Conservation (phyloP, 768 basidiomycete species). For the Lactifluus volemus region DNA sequence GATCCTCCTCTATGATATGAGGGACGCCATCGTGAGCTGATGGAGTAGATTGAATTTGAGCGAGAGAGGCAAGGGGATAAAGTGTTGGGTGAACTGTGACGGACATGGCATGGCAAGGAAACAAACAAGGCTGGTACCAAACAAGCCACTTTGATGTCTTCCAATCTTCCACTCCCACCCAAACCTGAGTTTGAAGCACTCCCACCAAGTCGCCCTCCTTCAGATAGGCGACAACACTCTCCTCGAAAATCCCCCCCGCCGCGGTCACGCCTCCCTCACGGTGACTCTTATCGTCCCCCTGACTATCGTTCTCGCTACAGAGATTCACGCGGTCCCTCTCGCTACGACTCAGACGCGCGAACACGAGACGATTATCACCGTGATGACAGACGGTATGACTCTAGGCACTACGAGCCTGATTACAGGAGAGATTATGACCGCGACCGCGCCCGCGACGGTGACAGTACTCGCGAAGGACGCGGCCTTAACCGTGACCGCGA, state of each 20-base stretch:
- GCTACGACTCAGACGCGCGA: constrained; percentile 7
- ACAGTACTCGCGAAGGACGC: constrained; percentile 7
- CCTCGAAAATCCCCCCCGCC: constrained; percentile 12
- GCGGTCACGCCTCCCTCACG: constrained; percentile 11
- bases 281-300: constrained; percentile 3
- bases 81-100: constrained; percentile 25
- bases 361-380: constrained; percentile 11
- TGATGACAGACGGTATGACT: constrained; percentile 12
- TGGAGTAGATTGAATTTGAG: constrained; percentile 72
- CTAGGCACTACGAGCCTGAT: constrained; percentile 11
- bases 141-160: constrained; percentile 13
- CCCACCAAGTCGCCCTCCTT: constrained; percentile 19
- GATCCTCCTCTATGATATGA: constrained; percentile 72
- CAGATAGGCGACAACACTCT: constrained; percentile 23
- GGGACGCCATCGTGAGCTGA: constrained; percentile 80
- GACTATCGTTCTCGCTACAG: constrained; percentile 11
- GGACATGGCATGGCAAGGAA: not conserved
- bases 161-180: constrained; percentile 28
- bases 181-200: constrained; percentile 27
- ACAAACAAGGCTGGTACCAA: constrained; percentile 21
- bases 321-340: constrained; percentile 10
- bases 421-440: constrained; percentile 8
- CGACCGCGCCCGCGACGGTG: constrained; percentile 10
- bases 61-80: constrained; percentile 75
- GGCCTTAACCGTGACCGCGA: constrained; percentile 2